Conservation (phyloP, 2,329 filamentous ascomycete genomes). For the Rosellinia necatrix region DNA sequence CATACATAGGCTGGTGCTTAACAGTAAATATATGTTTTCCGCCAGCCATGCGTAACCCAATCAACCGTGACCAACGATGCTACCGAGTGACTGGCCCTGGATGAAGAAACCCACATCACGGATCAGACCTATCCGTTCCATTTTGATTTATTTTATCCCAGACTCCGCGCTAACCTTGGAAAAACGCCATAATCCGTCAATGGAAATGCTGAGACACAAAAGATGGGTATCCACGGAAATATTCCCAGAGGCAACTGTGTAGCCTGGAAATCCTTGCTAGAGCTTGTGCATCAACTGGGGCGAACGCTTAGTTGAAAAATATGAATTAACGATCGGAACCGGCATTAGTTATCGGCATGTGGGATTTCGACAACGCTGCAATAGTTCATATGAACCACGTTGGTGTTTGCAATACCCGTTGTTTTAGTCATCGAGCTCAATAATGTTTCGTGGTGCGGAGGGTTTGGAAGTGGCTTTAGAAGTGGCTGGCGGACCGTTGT, state of each 20-base stretch:
- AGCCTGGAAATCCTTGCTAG: not conserved
- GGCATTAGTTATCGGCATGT: not conserved
- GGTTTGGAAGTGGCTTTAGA: conserved; percentile 24
- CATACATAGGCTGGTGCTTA: conserved; percentile 1
- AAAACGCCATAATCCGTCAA: conserved; percentile 6
- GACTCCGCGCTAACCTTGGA: conserved; percentile 21
- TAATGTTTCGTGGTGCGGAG: conserved; percentile 28
- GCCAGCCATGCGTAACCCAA: conserved; percentile 2
- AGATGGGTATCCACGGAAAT: not conserved
- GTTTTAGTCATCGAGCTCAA: conserved; percentile 27
- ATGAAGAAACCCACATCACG: conserved; percentile 1
- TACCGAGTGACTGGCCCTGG: not conserved
- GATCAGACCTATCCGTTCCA: not conserved
- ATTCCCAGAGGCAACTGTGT: not conserved
- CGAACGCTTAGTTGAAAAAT: not conserved
- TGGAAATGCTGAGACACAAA: conserved; percentile 2
- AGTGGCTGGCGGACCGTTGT: conserved; percentile 24
- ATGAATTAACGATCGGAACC: not conserved
- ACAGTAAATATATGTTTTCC: not conserved
- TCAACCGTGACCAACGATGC: not conserved
- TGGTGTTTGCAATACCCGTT: not conserved
- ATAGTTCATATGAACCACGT: not conserved
- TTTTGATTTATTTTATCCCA: conserved; percentile 2
- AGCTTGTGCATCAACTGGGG: not conserved
- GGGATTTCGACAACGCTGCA: not conserved